Base-by-base conservation (phyloP, 352 stramenopile genomes). In the Pelagophyceae sp. region DNA sequence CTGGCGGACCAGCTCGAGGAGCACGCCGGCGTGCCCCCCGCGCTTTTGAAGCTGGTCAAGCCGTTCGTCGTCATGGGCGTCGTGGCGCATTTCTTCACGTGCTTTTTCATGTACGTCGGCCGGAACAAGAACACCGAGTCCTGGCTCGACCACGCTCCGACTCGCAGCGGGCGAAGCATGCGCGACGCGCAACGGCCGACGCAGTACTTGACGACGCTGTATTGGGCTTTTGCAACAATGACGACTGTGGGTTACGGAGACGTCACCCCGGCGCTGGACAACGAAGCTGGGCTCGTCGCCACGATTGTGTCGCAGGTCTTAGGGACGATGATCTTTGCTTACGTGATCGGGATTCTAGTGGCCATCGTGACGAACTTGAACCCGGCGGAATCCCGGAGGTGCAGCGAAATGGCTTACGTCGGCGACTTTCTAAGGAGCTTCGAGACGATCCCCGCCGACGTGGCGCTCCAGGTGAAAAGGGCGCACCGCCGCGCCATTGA, bases 201-300 rank as follows among this genome's bases (percentile, higher is more conserved):
- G 58, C 88, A 87, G 1, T 96, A 96, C 80, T 77, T 96, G 0
- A 84, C 83, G 15, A 80, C 90, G 0, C 80, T 94, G 54, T 96
- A 96, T 78, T 96, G 90, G 90, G 90, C 90, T 19, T 94, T 95
- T 67, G 94, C 90, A 6, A 93, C 90, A 1, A 89, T 96, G 75
- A 95, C 91, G 58, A 95, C 91, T 0, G 90, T 96, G 25, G 91
- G 91, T 0, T 96, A 81, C 38, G 63, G 63, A 17, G 63, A 72
- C 29, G 63, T 50, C 2, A 19, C 15, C 6, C 63, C 63, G 6
- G 11, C 63, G 11, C 27, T 72, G 5, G 35, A 35, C 5, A 72
- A 45, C 35, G 31, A 1, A 17, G n/a, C 31, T 32, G 35, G 63
- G 2, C 63, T 72, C 63, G 29, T 27, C 6, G 63, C 40, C n/a